Percentiles rank a stretch among this genome's conserved stretches.
These are phyloP conservation scores for Geotrichum ghanense DNA, from an alignment of 805 yeast genomes.

Conservation along the genomic window DNA sequence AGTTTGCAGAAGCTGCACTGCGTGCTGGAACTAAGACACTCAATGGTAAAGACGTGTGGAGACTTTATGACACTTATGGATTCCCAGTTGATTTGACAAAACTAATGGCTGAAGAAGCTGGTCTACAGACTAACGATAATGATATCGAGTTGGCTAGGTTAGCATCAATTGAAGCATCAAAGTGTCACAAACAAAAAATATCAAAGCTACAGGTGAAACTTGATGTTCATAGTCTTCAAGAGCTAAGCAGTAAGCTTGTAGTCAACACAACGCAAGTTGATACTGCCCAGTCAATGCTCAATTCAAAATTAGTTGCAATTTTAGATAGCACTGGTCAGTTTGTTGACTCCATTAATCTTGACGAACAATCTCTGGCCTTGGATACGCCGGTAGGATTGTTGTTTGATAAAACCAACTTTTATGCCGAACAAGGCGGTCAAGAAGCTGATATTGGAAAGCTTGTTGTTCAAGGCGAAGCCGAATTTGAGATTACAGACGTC, in stretches of 20 bases:
- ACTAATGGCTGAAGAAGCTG: slow-evolving; percentile 97
- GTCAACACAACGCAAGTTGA: slow-evolving; percentile 75
- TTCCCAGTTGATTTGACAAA: slow-evolving; percentile 98
- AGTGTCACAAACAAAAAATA: slow-evolving; percentile 57
- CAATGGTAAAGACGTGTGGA: slow-evolving; percentile 94
- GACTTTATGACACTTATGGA: slow-evolving; percentile 96
- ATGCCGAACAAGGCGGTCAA: slow-evolving; percentile 99
- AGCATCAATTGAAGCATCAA: slow-evolving; percentile 89
- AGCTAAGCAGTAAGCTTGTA: slow-evolving; percentile 45
- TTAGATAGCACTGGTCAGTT: slow-evolving; percentile 50
- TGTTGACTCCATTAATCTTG: slow-evolving; percentile 53
- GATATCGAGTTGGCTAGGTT: slow-evolving; percentile 87
- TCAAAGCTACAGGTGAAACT: slow-evolving; percentile 54
- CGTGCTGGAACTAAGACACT: slow-evolving; percentile 63
- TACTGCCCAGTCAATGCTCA: slow-evolving; percentile 58
- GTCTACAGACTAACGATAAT: slow-evolving; percentile 79
- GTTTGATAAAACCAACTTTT: slow-evolving; percentile 84
- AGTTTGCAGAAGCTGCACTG: slow-evolving; percentile 76
- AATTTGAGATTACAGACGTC: slow-evolving; percentile 83
- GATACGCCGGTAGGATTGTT: slow-evolving; percentile 64
- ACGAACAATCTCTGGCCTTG: slow-evolving; percentile 49
- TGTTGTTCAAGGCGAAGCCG: slow-evolving; percentile 76
- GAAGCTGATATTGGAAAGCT: slow-evolving; percentile 91
- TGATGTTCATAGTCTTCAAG: slow-evolving; percentile 82
- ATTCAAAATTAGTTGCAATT: slow-evolving; percentile 60